These are phyloP conservation scores for Mycena albidolilacea DNA, from an alignment of 768 basidiomycete species.

Conservation along the genomic window DNA sequence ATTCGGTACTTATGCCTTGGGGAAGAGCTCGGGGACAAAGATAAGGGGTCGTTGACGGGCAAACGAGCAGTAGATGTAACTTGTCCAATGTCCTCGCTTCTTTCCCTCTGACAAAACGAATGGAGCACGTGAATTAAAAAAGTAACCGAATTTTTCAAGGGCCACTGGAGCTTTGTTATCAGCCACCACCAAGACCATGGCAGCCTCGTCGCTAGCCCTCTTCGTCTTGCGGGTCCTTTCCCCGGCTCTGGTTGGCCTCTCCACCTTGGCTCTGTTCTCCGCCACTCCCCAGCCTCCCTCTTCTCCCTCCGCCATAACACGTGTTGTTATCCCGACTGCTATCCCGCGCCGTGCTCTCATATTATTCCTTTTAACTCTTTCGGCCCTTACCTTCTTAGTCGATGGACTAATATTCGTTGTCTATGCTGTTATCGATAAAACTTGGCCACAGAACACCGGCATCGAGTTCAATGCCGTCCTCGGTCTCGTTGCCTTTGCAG, in stretches of 20 bases:
- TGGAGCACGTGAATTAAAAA: constrained; percentile 6
- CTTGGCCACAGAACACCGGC: constrained; percentile 76
- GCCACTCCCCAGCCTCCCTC: constrained; percentile 54
- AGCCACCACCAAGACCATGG: constrained; percentile 51
- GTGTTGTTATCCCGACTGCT: constrained; percentile 81
- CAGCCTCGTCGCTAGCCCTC: constrained; percentile 51
- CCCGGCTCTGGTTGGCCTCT: constrained; percentile 74
- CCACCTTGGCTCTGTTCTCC: constrained; percentile 73
- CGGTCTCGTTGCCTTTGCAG: constrained; percentile 79
- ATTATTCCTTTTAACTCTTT: constrained; percentile 76
- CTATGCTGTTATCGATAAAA: constrained; percentile 72
- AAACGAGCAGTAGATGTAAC: neutral
- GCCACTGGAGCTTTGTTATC: constrained; percentile 10
- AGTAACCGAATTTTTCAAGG: neutral
- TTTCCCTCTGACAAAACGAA: constrained; percentile 2
- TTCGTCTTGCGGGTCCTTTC: constrained; percentile 76
- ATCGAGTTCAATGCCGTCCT: constrained; percentile 77
- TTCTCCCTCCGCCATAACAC: constrained; percentile 77
- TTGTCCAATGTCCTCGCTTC: too few species aligned
- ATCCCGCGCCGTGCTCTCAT: constrained; percentile 86
- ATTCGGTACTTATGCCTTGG: neutral
- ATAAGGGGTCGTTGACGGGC: too few species aligned
- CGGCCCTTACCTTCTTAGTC: constrained; percentile 79
- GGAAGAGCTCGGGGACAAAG: too few species aligned
- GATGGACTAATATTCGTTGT: constrained; percentile 84